Evolutionary conservation across 257 asterid genomes (phyloP).

Genomic region (Nicotiana undulata): DNA sequence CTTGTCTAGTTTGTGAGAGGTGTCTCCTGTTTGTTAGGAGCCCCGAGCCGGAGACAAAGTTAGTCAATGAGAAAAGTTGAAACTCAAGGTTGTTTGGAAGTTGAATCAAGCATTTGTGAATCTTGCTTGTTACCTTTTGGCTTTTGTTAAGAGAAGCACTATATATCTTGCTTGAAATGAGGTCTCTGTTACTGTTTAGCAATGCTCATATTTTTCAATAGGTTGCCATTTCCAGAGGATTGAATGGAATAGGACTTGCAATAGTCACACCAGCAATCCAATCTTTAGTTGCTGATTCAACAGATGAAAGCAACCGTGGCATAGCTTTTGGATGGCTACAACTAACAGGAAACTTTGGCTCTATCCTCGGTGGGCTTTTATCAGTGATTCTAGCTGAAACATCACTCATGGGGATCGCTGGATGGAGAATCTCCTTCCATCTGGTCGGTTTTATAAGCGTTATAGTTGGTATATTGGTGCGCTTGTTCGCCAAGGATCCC

Average conservation of each 20-base stretch:
- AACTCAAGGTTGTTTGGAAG: not conserved
- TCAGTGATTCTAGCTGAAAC: conserved; percentile 61
- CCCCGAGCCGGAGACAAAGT: not conserved
- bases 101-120: not conserved
- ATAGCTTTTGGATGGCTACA: conserved; percentile 89
- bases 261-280: conserved; percentile 77
- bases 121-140: not conserved
- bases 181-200: conserved; percentile 11
- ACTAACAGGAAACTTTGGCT: conserved; percentile 61
- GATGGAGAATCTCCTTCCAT: conserved; percentile 89
- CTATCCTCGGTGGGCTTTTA: conserved; percentile 73
- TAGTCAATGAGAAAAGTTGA: not conserved
- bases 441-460: conserved; percentile 63
- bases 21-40: not conserved
- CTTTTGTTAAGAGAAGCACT: not conserved
- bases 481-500: conserved; percentile 65
- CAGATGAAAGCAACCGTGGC: conserved; percentile 74
- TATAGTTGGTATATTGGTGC: conserved; percentile 54
- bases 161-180: not conserved
- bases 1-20: not conserved
- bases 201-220: conserved; percentile 23
- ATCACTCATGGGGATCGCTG: conserved; percentile 70
- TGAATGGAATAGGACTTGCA: conserved; percentile 86
- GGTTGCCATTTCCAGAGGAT: conserved; percentile 88
- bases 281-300: conserved; percentile 80